Conservation (phyloP, 306 rosid species). For the Medicago truncatula region MtrunA17r5.0-ANR NC_053046.1:14385501-14386000, state of each 20-base stretch:
- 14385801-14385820: not conserved
- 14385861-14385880: no score
- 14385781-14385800: not conserved
- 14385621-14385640: slow-evolving; percentile 6
- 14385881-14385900: no score
- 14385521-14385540: slow-evolving; percentile 41
- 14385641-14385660: not conserved
- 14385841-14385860: no score
- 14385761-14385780: not conserved
- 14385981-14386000: no score
- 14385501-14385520: slow-evolving; percentile 36
- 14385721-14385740: not conserved
- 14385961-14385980: no score
- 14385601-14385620: not conserved
- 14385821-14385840: no score
- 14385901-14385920: no score
- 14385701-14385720: not conserved
- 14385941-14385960: no score
- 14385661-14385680: not conserved
- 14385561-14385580: not conserved
- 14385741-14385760: not conserved
- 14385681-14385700: not conserved
- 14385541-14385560: not conserved
- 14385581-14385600: not conserved
- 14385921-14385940: no score